Evolutionary conservation across 805 yeast species (phyloP).

Genomic region (Candida sphagnicola): DNA sequence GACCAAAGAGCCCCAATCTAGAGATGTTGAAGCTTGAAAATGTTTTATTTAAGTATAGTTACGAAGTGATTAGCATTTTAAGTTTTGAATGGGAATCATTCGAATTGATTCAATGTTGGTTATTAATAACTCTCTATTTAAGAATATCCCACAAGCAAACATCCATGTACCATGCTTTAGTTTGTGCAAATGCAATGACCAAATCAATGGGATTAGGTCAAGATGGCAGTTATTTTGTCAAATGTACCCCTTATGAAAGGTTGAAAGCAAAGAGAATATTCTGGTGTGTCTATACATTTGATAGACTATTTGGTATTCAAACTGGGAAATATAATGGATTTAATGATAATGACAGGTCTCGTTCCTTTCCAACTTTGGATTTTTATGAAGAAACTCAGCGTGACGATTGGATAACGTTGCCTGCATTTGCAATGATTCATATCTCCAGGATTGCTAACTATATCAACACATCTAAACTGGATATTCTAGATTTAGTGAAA

Average conservation of each 20-base stretch:
- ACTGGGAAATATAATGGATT: conserved; percentile 43
- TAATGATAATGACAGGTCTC: conserved; percentile 32
- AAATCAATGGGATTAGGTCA: conserved; percentile 35
- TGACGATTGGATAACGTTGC: conserved; percentile 49
- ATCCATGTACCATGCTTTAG: conserved; percentile 28
- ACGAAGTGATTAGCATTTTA: conserved; percentile 26
- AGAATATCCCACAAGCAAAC: conserved; percentile 37
- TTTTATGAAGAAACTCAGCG: conserved; percentile 20
- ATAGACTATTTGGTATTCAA: conserved; percentile 49
- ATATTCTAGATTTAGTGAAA: conserved; percentile 22
- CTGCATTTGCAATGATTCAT: conserved; percentile 44
- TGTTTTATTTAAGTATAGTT: conserved; percentile 28
- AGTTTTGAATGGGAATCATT: conserved; percentile 41
- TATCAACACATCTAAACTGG: conserved; percentile 26
- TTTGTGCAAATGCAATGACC: conserved; percentile 33
- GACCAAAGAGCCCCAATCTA: conserved; percentile 24
- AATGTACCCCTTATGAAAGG: conserved; percentile 35
- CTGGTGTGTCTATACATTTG: conserved; percentile 54
- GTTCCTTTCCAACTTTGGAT: conserved; percentile 28
- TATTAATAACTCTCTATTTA: conserved; percentile 32
- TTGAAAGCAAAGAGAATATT: conserved; percentile 49
- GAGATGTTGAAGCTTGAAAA: conserved; percentile 28
- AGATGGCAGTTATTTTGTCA: conserved; percentile 12
- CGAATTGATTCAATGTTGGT: conserved; percentile 41
- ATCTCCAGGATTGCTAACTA: conserved; percentile 37